Base-by-base conservation (phyloP, 1,139 yeast species). In the Kurtzmaniella quercitrusa region DNA sequence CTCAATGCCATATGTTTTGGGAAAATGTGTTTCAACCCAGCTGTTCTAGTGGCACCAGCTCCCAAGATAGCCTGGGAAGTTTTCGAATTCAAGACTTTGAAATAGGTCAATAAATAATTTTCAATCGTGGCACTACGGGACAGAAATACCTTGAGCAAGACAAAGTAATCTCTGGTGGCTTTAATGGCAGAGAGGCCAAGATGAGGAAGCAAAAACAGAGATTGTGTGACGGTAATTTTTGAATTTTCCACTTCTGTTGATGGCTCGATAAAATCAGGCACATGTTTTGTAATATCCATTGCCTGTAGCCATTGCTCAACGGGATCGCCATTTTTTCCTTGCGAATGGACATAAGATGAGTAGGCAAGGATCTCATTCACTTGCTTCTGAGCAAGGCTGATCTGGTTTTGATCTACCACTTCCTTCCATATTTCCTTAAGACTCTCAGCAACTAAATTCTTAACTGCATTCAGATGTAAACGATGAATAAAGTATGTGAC, bases 361-460 rank as follows among this genome's bases (percentile, higher is more conserved):
- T 82, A 71, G 7, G 73, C 72, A 0, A 79, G 65, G 9, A 90
- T 69, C 43, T 77, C 77, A 55, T 85, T 79, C 3, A 85, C 73
- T 4, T 67, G 53, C 0, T 43, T 51, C 57, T 89, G 96, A 3
- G 77, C 58, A 1, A 62, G 58, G 1, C 62, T 53, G 0, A 83
- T 63, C 3, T 44, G 45, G 2, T 43, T 44, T 1, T 51, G 37
- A 31, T 57, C 59, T 0, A 62, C 56, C 5, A 75, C 77, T 46
- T 91, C 95, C 45, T 78, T 80, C 98, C 98, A 93, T 17, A 68
- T 68, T 52, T 91, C 98, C 42, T 69, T 69, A 45, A 86, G 93
- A 50, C 88, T 70, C 15, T 70, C 66, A 2, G 59, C 58, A 10
- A 76, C 68, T 40, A 86, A 63, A 16, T 57, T 55, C 42, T 66